Conservation (phyloP, 345 rosid genomes). For the Anastatica hierochuntica region DNA sequence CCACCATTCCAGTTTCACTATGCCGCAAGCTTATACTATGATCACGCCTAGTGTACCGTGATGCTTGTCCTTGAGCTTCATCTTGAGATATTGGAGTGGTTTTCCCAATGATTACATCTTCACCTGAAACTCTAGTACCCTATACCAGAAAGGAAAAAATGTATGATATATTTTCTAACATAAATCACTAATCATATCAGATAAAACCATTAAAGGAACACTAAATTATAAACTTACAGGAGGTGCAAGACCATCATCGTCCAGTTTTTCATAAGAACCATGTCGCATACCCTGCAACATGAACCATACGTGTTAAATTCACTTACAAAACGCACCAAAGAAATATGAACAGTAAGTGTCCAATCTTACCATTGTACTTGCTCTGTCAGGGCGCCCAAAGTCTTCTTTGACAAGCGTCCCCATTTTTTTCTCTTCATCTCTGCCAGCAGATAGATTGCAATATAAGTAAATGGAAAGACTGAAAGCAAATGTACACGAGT, state of each 20-base stretch:
- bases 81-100: slow-evolving; percentile 89
- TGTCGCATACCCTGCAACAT: slow-evolving; percentile 85
- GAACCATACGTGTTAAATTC: slow-evolving; percentile 8
- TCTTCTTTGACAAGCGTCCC: slow-evolving; percentile 98
- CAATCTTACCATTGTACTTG: slow-evolving; percentile 66
- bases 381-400: slow-evolving; percentile 90
- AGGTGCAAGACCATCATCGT: slow-evolving; percentile 98
- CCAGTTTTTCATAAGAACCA: slow-evolving; percentile 95
- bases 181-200: neutral
- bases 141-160: slow-evolving; percentile 16
- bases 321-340: slow-evolving; percentile 4
- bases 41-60: slow-evolving; percentile 79
- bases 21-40: slow-evolving; percentile 96
- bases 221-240: slow-evolving; percentile 68
- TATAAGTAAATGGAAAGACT: neutral
- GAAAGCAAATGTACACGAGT: neutral
- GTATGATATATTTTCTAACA: neutral
- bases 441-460: slow-evolving; percentile 17
- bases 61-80: slow-evolving; percentile 77
- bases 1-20: slow-evolving; percentile 96
- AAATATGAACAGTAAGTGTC: neutral
- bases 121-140: slow-evolving; percentile 98
- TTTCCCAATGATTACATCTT: slow-evolving; percentile 95
- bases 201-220: neutral
- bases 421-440: slow-evolving; percentile 99